Conservation (phyloP, 2,329 filamentous ascomycete genomes). For the Rutstroemia sp. region DNA sequence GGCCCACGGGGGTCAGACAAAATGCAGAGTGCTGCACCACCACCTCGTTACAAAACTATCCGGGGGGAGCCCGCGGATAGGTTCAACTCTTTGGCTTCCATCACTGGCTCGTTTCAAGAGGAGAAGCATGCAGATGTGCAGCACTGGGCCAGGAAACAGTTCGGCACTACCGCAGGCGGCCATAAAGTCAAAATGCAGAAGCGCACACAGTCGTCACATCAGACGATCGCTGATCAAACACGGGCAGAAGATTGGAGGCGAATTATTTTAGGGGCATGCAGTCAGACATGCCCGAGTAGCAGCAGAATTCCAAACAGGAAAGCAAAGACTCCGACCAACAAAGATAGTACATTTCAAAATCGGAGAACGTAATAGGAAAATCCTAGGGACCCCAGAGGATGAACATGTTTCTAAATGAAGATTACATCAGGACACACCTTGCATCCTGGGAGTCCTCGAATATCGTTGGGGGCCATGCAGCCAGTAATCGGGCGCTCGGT, state of each 20-base stretch:
- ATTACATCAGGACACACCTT: not conserved
- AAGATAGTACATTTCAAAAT: not conserved
- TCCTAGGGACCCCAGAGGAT: conserved; percentile 6
- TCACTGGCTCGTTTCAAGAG: too few species aligned
- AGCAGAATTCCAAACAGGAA: not conserved
- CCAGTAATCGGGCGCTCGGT: not conserved
- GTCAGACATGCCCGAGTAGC: conserved; percentile 4
- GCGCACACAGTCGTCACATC: conserved; percentile 10
- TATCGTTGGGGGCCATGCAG: conserved; percentile 2
- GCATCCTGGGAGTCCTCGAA: not conserved
- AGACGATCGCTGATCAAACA: not conserved
- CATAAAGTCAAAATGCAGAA: not conserved
- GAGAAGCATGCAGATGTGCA: too few species aligned
- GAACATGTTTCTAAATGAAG: not conserved
- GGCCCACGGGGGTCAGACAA: too few species aligned
- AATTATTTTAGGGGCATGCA: conserved; percentile 7
- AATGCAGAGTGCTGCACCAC: too few species aligned
- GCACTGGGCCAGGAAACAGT: not conserved
- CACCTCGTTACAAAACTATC: too few species aligned
- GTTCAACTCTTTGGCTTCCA: too few species aligned
- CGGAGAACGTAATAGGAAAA: conserved; percentile 4
- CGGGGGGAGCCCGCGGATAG: too few species aligned
- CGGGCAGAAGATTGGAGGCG: not conserved
- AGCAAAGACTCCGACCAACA: not conserved
- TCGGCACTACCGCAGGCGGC: not conserved